Base-by-base conservation (phyloP, 495 filamentous ascomycete species). In the Penicillium desertorum region DNA sequence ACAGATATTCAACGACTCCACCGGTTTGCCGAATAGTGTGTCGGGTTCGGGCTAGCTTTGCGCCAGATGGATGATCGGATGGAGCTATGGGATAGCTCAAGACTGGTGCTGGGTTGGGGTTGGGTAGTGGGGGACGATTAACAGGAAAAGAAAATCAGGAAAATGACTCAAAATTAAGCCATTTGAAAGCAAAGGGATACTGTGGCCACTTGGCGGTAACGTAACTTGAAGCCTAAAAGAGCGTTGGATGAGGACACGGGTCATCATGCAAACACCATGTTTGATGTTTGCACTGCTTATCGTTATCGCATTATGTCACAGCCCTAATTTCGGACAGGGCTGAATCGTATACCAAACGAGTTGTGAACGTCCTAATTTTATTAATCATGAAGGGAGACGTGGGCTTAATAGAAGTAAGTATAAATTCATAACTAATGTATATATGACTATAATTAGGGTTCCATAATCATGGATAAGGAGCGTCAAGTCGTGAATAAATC, bases 121-220 rank as follows among this genome's bases (percentile, higher is more conserved):
- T 54, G 4, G 56, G 51, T 9, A 39, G 27, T 3, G 52, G 41
- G 29, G 30, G 27, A 37, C 16, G 32, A 49, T 59, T 11, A 20
- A 22, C 16, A 29, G 5, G 22, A 34, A 47, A 36, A 37, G 17
- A 25, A 20, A n/a, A 36, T 32, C 5, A 2, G 14, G 11, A 42
- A 37, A 20, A 45, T 51, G 43, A 58, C 60, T 29, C 36, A 47
- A 48, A 41, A 54, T 56, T 56, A 62, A 29, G 60, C 57, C 62
- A 68, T 68, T 34, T 42, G 54, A 56, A 57, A 58, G 59, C 52
- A 54, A 67, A 63, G 54, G 56, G 57, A 65, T 65, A 59, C 59
- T 58, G 62, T 72, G 74, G 71, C 69, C 72, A 75, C 68, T 62
- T 77, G 72, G 69, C 51, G 10, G 51, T 53, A 69, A 72, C 64